Base-by-base conservation (phyloP, 179 eudicot genomes). In the Sideroxylon spinosum region DNA sequence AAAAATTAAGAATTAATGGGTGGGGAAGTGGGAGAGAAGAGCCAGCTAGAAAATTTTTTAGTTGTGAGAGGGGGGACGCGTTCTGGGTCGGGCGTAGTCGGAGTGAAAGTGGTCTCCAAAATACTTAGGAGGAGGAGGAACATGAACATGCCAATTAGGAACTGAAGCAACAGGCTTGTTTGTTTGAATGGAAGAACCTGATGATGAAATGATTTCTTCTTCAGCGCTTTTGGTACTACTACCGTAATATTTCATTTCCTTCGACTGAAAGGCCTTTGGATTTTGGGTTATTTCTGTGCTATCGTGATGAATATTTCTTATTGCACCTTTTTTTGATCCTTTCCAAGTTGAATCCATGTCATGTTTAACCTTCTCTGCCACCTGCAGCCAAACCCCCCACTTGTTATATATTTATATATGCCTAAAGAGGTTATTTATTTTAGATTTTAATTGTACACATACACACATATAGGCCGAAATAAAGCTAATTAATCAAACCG, bases 1-100 rank as follows among this genome's bases (percentile, higher is more conserved):
- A 16, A 14, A 67, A 67, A 66, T 3, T 4, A 16, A 37, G 10
- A 68, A 44, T 67, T 44, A 14, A 5, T 48, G n/a, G 11, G 5
- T 0, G 44, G 69, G n/a, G 11, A n/a, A n/a, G n/a, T n/a, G 9
- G 23, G 37, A 32, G 12, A 4, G 22, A 19, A 37, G 29, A 32
- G 49, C 16, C 63, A 32, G 13, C 4, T 11, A 29, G 48, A 13
- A 61, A 44, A 7, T 29, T 2, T 29, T 2, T 76, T 23, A 76
- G 62, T 76, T 76, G 72, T 66, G 73, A 32, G 79, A 66, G 48
- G 79, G 73, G 19, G 73, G 61, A 19, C 63, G 63, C 28, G 64
- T 66, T 29, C 79, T 76, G 5, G 73, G 73, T n/a, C 50, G 48
- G 22, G 73, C 66, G 29, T 76, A 76, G 19, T 76, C 79, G 2